Percentiles rank a stretch among this genome's conserved stretches.
phyloP scores from a whole-genome alignment of 2,329 filamentous ascomycete species.

The Fusarium nematophilum region DNA sequence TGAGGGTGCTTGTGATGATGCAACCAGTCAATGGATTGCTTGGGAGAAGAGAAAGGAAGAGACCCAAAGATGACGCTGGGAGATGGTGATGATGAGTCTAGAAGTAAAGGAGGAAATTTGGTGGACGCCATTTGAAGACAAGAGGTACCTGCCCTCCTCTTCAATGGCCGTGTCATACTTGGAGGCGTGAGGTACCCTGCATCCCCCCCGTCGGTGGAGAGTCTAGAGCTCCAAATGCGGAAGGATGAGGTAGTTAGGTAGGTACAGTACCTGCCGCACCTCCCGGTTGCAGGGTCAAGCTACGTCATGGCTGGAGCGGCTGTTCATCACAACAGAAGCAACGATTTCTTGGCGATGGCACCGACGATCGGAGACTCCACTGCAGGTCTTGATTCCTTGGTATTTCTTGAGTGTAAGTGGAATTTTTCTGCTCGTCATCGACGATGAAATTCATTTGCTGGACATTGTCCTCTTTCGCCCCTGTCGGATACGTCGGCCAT shows the following conservation, averaged over 20 bases:
- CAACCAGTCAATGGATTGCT: conserved; percentile 17
- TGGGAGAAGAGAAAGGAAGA: neutral
- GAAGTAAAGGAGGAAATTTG: neutral
- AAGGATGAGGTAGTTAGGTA: too few species aligned
- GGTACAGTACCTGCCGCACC: conserved; percentile 4
- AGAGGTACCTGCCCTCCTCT: conserved; percentile 4
- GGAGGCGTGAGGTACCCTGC: conserved; percentile 1
- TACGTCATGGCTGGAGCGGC: conserved; percentile 33
- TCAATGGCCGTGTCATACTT: conserved; percentile 28
- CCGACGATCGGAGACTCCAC: conserved; percentile 35
- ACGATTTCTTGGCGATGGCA: conserved; percentile 33
- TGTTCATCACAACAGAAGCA: conserved; percentile 6
- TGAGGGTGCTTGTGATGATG: conserved; percentile 3
- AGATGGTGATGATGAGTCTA: neutral
- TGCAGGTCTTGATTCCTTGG: conserved; percentile 5
- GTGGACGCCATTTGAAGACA: neutral
- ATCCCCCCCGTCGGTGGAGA: conserved; percentile 24
- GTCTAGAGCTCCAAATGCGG: neutral
- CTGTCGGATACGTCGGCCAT: conserved; percentile 27
- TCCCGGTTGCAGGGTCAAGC: neutral
- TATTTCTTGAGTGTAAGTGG: neutral
- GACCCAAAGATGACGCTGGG: neutral
- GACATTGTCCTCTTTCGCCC: neutral
- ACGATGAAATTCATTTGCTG: neutral
- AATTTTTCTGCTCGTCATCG: conserved; percentile 16